These are phyloP conservation scores for Sinapis alba DNA, from an alignment of 441 rosid genomes.

Conservation along the genomic window DNA sequence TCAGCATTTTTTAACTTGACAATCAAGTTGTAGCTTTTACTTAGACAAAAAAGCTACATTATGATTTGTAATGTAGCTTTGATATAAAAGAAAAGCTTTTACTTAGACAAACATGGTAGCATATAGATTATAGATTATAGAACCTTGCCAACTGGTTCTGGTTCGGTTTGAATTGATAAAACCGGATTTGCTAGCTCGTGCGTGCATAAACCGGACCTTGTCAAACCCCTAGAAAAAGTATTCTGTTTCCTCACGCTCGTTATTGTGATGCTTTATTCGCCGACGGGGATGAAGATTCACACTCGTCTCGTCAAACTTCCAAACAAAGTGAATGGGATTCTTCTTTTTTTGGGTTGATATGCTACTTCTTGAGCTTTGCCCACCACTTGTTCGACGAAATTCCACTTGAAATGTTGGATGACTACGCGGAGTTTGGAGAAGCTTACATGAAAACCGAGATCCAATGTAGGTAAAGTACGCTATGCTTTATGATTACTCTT, in stretches of 20 bases:
- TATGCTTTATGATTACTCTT: no score
- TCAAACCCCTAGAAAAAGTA: no score
- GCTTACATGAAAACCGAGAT: not conserved
- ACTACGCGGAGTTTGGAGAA: not conserved
- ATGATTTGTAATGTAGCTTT: no score
- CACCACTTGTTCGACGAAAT: conserved; percentile 34
- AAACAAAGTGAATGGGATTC: not conserved
- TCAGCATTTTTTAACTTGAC: not conserved
- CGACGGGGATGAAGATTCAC: not conserved
- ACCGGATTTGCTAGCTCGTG: no score
- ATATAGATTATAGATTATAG: no score
- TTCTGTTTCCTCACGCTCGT: no score
- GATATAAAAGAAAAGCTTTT: no score
- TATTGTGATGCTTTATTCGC: not conserved
- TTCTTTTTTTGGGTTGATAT: not conserved
- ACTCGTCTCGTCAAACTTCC: not conserved
- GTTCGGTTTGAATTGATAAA: no score
- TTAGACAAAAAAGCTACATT: no score
- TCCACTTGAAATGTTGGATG: not conserved
- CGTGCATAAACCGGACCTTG: no score
- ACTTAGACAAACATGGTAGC: no score
- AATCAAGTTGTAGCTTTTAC: not conserved
- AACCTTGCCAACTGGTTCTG: no score
- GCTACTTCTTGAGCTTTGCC: not conserved
- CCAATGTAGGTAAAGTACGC: not conserved